phyloP scores from a whole-genome alignment of 2,329 filamentous ascomycete genomes.

The Fusarium verrucosum region DNA sequence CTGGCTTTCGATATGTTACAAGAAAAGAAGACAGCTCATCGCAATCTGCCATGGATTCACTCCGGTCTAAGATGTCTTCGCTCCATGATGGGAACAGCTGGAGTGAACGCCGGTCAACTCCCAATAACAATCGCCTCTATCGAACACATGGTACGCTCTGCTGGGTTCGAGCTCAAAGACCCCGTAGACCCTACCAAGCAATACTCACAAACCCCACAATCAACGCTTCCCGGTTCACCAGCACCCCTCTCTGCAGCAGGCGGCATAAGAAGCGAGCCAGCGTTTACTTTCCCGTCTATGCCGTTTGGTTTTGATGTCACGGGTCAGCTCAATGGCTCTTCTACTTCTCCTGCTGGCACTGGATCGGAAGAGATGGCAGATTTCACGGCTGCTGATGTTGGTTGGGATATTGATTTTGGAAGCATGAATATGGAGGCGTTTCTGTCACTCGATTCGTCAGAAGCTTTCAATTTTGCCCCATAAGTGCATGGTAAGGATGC shows the following conservation, averaged over 20 bases:
- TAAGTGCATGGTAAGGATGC: neutral
- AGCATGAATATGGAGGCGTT: slow-evolving; percentile 49
- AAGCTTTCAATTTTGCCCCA: slow-evolving; percentile 40
- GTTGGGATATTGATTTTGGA: slow-evolving; percentile 47
- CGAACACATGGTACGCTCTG: slow-evolving; percentile 46
- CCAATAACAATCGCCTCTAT: slow-evolving; percentile 42
- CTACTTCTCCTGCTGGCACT: slow-evolving; percentile 23
- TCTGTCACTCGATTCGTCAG: slow-evolving; percentile 45
- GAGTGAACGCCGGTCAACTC: slow-evolving; percentile 32
- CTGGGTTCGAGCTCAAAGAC: slow-evolving; percentile 41
- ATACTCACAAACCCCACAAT: slow-evolving; percentile 23
- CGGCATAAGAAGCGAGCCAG: slow-evolving; percentile 27
- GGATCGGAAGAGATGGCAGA: slow-evolving; percentile 41
- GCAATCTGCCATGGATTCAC: slow-evolving; percentile 55
- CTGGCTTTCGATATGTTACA: slow-evolving; percentile 56
- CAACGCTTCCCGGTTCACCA: slow-evolving; percentile 33
- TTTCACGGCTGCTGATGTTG: slow-evolving; percentile 44
- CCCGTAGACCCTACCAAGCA: slow-evolving; percentile 30
- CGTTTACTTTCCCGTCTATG: slow-evolving; percentile 45
- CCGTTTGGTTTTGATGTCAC: slow-evolving; percentile 43
- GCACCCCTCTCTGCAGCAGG: slow-evolving; percentile 14
- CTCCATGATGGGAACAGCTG: slow-evolving; percentile 45
- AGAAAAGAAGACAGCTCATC: slow-evolving; percentile 48
- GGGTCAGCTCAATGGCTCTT: slow-evolving; percentile 34
- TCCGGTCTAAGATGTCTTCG: slow-evolving; percentile 50